These are phyloP conservation scores for Cyclotella sp. DNA, from an alignment of 108 stramenopile genomes.

Conservation along the genomic window DNA sequence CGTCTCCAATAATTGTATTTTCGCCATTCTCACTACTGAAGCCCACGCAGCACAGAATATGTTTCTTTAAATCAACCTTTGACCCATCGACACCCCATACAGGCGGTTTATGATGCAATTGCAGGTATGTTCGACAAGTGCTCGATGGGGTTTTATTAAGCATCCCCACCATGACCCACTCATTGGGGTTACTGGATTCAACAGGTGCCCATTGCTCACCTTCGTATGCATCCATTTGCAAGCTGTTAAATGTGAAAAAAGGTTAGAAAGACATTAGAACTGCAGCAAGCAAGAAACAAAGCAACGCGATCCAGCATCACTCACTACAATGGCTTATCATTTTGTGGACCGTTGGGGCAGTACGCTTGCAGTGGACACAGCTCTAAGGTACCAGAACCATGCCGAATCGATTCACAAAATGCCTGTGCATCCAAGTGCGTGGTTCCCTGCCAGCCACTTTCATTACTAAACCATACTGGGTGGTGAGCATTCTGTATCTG, in stretches of 20 bases:
- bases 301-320: background rate
- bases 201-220: constrained; percentile 53
- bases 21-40: background rate
- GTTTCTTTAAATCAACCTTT: constrained; percentile 25
- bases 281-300: constrained; percentile 16
- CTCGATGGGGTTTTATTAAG: constrained; percentile 22
- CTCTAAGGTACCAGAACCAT: constrained; percentile 13
- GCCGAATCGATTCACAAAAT: constrained; percentile 44
- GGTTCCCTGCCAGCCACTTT: constrained; percentile 44
- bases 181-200: constrained; percentile 18
- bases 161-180: constrained; percentile 55
- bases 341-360: constrained; percentile 29
- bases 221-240: constrained; percentile 41
- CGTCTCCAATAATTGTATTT: background rate
- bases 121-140: constrained; percentile 36
- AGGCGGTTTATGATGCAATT: constrained; percentile 37
- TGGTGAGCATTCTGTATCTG: constrained; percentile 25
- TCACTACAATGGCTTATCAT: constrained; percentile 6
- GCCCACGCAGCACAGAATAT: constrained; percentile 44
- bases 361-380: constrained; percentile 24
- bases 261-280: background rate
- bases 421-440: constrained; percentile 33
- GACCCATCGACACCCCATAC: constrained; percentile 51
- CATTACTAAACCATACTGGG: constrained; percentile 39
- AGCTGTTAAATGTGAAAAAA: constrained; percentile 24